Evolutionary conservation across 2,329 filamentous ascomycete genomes (phyloP), one percentile per base, ranked within the genome.

Genomic region (Podosphaera fusca): DNA sequence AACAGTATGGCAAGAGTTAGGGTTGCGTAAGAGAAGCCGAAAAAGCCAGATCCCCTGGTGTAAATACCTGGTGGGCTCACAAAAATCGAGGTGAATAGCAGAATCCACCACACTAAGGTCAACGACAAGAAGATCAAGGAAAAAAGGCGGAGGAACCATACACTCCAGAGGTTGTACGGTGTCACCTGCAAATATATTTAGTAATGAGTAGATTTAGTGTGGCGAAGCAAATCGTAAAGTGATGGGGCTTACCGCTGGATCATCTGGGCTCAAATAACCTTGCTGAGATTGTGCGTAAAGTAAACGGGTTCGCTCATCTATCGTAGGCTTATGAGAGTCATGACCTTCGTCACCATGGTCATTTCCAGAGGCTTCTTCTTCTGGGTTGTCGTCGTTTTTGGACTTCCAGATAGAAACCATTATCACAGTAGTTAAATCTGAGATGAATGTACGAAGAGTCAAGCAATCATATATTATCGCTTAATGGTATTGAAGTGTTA

Each of bases 121-220:
- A 89, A 67, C 55, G 80, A 55, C 10, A 90, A 74, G 66, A 95
- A 85, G 42, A 87, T 64, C 57, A 94, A 74, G 4, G 87, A 90
- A 59, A 92, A 69, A 66, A 82, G 86, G 67, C 88, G 80, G 57
- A 92, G 74, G 52, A 85, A 78, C 21, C 92, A 83, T 55, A 98
- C 85, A 59, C 81, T 87, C 84, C 88, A 95, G 42, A 96, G 78
- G 64, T 98, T 98, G 72, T 95, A 95, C 0, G 92, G 92, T 2
- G 87, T 86, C 31, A 86, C 82, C 67, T 68, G 46, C n/a, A 8
- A 40, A 35, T 49, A 2, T 62, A 46, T 61, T 65, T 58, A 64
- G 63, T 56, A 58, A 45, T 60, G 21, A 4, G 12, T 10, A 1
- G 21, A 55, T 12, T 42, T 12, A 21, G 12, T 46, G 21, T 31